Conservation (phyloP, 495 filamentous ascomycete genomes). For the Lepidopterella palustris region DNA sequence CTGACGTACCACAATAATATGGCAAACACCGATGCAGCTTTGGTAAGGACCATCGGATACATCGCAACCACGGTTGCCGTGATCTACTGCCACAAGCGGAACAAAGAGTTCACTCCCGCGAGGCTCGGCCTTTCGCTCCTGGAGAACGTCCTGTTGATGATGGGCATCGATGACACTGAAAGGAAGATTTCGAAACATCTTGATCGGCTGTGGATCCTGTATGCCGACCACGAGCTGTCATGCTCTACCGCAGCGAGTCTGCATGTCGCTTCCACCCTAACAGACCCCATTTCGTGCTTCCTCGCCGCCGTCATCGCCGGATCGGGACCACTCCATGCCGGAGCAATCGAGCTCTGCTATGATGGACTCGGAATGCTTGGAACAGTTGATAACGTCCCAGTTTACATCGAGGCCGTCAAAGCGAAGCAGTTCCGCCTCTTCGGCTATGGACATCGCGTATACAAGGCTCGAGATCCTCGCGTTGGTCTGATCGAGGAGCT, state of each 20-base stretch:
- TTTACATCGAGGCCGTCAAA: slow-evolving; percentile 1
- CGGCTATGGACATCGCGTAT: slow-evolving; percentile 11
- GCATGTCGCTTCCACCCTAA: slow-evolving; percentile 4
- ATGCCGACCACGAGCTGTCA: slow-evolving; percentile 13
- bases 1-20: too few relatives aligned
- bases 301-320: not conserved
- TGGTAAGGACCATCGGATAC: too few relatives aligned
- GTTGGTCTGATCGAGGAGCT: slow-evolving; percentile 44
- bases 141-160: too few relatives aligned
- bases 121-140: too few relatives aligned
- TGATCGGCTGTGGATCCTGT: slow-evolving; percentile 15
- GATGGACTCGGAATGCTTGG: not conserved
- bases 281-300: slow-evolving; percentile 9
- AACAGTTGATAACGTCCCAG: not conserved
- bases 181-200: too few relatives aligned
- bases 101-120: too few relatives aligned
- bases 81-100: too few relatives aligned
- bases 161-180: too few relatives aligned
- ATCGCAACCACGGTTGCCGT: too few relatives aligned
- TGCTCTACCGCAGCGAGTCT: slow-evolving; percentile 13
- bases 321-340: slow-evolving; percentile 9
- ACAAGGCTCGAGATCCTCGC: too few relatives aligned
- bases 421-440: slow-evolving; percentile 7
- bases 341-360: slow-evolving; percentile 14
- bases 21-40: too few relatives aligned